A percentile compares a stretch with the other conserved stretches of the same genome.
These are phyloP conservation scores for Apodospora peruviana DNA, from an alignment of 495 filamentous ascomycete genomes.

Conservation along the genomic window DNA sequence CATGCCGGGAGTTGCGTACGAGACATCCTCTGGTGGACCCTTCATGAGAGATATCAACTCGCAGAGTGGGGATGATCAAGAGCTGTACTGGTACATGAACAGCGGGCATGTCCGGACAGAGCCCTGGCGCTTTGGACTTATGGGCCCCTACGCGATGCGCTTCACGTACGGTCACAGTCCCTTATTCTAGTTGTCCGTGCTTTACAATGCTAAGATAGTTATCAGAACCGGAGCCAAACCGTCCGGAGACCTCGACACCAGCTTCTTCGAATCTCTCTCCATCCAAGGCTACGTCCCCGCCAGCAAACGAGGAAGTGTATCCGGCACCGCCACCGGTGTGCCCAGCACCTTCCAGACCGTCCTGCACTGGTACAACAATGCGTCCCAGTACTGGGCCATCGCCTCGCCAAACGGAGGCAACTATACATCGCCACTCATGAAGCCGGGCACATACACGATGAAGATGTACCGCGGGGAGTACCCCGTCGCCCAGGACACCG, in stretches of 20 bases:
- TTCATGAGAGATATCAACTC: conserved; percentile 58
- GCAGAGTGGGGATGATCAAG: conserved; percentile 50
- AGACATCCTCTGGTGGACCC: conserved; percentile 43
- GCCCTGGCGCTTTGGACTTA: conserved; percentile 50
- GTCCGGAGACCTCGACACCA: conserved; percentile 41
- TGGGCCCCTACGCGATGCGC: conserved; percentile 54
- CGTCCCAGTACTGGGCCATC: conserved; percentile 57
- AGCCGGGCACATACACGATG: conserved; percentile 58
- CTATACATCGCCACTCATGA: conserved; percentile 59
- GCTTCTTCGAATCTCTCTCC: conserved; percentile 47
- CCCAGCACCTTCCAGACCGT: conserved; percentile 46
- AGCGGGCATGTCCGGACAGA: conserved; percentile 55
- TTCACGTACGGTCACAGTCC: conserved; percentile 41
- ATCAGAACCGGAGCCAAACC: conserved; percentile 41
- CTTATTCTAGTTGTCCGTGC: too few species aligned
- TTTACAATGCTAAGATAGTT: too few species aligned
- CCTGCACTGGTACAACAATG: conserved; percentile 57
- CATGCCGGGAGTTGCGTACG: conserved; percentile 33
- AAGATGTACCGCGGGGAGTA: conserved; percentile 55
- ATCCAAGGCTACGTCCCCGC: conserved; percentile 49
- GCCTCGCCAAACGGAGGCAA: conserved; percentile 35
- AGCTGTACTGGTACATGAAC: conserved; percentile 61
- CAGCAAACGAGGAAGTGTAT: conserved; percentile 44
- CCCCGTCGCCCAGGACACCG: conserved; percentile 38
- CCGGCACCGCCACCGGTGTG: conserved; percentile 45